Evolutionary conservation across 1,284 basidiomycete genomes (phyloP).

Genomic region (Leccinum solheimii): DNA sequence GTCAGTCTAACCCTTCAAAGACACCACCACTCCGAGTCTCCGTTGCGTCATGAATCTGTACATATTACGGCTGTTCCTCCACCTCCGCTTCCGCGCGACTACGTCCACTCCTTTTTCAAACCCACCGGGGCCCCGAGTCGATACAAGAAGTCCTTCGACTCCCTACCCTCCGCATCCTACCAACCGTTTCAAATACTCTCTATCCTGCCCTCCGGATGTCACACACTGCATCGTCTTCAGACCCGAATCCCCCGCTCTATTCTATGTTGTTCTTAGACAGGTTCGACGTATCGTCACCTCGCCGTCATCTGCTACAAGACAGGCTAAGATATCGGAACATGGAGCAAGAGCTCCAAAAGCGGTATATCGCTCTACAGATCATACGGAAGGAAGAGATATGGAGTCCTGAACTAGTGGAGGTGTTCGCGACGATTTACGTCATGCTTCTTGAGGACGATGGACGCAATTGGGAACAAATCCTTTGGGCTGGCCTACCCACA

Average conservation of each 20-base stretch:
- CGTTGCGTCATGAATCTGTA: conserved; percentile 28
- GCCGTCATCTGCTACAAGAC: conserved; percentile 35
- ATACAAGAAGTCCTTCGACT: conserved; percentile 36
- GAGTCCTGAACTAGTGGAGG: conserved; percentile 40
- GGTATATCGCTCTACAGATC: conserved; percentile 44
- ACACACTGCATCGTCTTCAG: conserved; percentile 28
- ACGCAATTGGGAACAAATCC: conserved; percentile 55
- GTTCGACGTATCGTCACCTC: conserved; percentile 44
- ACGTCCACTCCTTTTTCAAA: conserved; percentile 32
- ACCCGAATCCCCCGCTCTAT: conserved; percentile 36
- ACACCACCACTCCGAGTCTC: conserved; percentile 22
- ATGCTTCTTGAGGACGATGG: conserved; percentile 62
- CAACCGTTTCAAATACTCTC: conserved; percentile 33
- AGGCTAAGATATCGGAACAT: conserved; percentile 27
- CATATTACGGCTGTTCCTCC: conserved; percentile 27
- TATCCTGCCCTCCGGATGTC: conserved; percentile 37
- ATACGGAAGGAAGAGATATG: conserved; percentile 39
- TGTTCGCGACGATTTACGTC: conserved; percentile 57
- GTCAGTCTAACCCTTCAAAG: conserved; percentile 28
- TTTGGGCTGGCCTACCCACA: conserved; percentile 42
- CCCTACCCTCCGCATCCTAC: conserved; percentile 34
- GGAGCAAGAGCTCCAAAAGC: conserved; percentile 41
- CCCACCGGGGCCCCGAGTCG: conserved; percentile 32
- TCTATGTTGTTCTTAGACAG: conserved; percentile 38
- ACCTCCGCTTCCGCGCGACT: conserved; percentile 17